Percentiles rank a stretch among this genome's conserved stretches.
Conservation (phyloP, 2,329 filamentous ascomycete species). For the Aspergillus quadrilineatus region DNA sequence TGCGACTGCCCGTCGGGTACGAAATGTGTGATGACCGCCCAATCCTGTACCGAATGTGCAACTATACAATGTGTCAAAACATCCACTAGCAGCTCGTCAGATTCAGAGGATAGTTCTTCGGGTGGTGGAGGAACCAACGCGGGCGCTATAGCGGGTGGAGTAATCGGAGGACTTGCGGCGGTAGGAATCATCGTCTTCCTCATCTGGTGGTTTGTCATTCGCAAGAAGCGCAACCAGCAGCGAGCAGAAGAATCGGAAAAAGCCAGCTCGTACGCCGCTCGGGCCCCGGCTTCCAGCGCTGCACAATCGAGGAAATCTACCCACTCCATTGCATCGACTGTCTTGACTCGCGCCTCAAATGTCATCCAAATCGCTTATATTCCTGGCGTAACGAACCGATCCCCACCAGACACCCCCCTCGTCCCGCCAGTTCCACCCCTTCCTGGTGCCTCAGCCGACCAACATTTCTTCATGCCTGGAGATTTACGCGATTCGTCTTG, state of each 20-base stretch:
- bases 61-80: conserved; percentile 55
- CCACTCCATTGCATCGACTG: conserved; percentile 93
- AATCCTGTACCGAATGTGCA: conserved; percentile 61
- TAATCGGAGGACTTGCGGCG: conserved; percentile 77
- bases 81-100: conserved; percentile 33
- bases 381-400: conserved; percentile 91
- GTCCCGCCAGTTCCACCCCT: conserved; percentile 94
- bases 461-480: conserved; percentile 90
- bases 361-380: conserved; percentile 99
- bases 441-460: conserved; percentile 67
- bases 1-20: conserved; percentile 58
- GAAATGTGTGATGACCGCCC: conserved; percentile 60
- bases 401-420: conserved; percentile 77
- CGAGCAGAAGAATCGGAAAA: conserved; percentile 50
- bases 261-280: conserved; percentile 51
- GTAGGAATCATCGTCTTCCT: conserved; percentile 75
- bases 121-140: conserved; percentile 62
- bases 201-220: conserved; percentile 85
- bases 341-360: conserved; percentile 93
- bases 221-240: conserved; percentile 66
- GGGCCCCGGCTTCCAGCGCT: background rate
- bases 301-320: conserved; percentile 70
- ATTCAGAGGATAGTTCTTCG: conserved; percentile 15
- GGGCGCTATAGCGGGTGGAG: conserved; percentile 87
- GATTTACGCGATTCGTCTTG: conserved; percentile 90